Conservation (phyloP, 2,329 filamentous ascomycete genomes). For the Monosporascus sp. region DNA sequence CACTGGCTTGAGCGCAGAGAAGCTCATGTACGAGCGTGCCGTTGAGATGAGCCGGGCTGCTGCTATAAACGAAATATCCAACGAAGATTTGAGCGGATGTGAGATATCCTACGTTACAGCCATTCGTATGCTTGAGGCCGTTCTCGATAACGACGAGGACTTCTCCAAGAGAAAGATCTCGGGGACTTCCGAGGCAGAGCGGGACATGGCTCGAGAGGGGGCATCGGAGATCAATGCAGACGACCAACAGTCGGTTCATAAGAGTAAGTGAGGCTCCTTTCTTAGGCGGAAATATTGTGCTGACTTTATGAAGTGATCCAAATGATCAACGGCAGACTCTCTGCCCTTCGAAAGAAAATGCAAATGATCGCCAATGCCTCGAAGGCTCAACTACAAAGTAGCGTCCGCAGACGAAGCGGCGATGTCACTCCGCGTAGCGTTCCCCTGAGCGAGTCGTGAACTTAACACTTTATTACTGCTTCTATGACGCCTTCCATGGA, state of each 20-base stretch:
- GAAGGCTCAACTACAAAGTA: constrained; percentile 41
- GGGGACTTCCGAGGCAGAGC: constrained; percentile 37
- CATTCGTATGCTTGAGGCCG: constrained; percentile 89
- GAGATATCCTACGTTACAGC: constrained; percentile 92
- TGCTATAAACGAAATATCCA: constrained; percentile 92
- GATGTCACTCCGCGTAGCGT: constrained; percentile 52
- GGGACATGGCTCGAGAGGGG: constrained; percentile 37
- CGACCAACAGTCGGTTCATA: constrained; percentile 67
- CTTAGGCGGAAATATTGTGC: constrained; percentile 2
- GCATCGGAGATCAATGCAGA: constrained; percentile 56
- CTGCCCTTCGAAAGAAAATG: constrained; percentile 55
- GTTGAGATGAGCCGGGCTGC: constrained; percentile 94
- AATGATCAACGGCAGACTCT: constrained; percentile 55
- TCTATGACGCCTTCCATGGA: constrained; percentile 29
- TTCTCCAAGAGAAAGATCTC: constrained; percentile 33
- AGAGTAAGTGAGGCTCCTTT: constrained; percentile 50
- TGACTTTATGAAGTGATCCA: constrained; percentile 47
- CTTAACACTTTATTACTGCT: constrained; percentile 20
- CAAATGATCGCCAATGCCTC: constrained; percentile 56
- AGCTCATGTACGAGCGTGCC: constrained; percentile 95
- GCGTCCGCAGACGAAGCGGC: constrained; percentile 47
- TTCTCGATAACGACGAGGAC: constrained; percentile 77
- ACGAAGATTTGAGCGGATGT: constrained; percentile 80
- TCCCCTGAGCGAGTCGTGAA: constrained; percentile 39
- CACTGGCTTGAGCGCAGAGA: constrained; percentile 87